Percentiles rank a stretch among this genome's conserved stretches.
Evolutionary conservation across 768 basidiomycete genomes (phyloP).

Genomic region (Exidia glandulosa): DNA sequence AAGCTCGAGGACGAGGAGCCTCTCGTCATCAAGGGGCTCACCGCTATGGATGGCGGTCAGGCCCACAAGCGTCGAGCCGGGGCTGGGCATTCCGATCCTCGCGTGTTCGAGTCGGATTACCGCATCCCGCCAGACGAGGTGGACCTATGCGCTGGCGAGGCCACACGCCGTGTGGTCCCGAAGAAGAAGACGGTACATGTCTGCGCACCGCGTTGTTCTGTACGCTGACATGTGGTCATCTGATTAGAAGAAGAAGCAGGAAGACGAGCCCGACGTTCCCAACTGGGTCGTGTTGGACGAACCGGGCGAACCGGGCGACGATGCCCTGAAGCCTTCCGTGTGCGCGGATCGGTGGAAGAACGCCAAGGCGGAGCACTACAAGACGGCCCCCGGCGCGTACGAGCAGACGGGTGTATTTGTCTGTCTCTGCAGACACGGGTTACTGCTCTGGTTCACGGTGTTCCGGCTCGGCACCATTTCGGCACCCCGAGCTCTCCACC

Average conservation of each 20-base stretch:
- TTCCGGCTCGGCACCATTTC: no score
- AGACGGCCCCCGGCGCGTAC: neutral
- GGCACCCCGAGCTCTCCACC: no score
- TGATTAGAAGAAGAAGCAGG: neutral
- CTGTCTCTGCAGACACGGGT: neutral
- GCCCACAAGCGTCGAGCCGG: neutral
- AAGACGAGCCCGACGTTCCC: neutral
- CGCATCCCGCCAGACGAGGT: neutral
- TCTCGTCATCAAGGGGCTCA: neutral
- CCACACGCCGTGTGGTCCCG: neutral
- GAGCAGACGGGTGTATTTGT: constrained; percentile 1
- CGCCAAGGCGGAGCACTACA: neutral
- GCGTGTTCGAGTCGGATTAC: neutral
- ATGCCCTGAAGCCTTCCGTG: neutral
- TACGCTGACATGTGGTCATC: no score
- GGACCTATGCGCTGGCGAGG: neutral
- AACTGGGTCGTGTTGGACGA: no score
- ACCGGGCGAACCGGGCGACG: neutral
- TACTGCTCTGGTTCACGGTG: neutral
- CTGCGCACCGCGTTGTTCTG: neutral
- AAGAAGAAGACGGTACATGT: neutral
- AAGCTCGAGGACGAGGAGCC: constrained; percentile 1
- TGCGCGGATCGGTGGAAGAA: neutral
- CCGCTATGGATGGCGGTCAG: neutral
- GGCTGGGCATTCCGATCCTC: neutral